Evolutionary conservation across 257 asterid genomes (phyloP).

Genomic region (Forsythia suspensa): DNA sequence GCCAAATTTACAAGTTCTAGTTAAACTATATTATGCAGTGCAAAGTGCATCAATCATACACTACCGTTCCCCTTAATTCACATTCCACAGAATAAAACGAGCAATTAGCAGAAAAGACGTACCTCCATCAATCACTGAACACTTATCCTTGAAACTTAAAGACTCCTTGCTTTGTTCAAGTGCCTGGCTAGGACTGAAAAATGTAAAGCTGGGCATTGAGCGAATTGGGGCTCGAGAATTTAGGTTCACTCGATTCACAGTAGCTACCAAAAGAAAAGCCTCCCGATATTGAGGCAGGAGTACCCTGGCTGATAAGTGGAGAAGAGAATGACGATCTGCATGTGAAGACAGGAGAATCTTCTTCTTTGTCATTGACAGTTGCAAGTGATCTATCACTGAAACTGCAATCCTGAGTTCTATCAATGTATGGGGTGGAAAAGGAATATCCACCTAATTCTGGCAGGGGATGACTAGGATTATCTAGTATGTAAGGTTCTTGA

Average conservation of each 20-base stretch:
- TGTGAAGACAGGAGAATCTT: conserved; percentile 45
- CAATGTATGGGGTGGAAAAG: conserved; percentile 27
- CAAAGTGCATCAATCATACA: neutral
- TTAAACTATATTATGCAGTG: neutral
- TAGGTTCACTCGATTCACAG: conserved; percentile 26
- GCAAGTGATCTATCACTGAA: conserved; percentile 42
- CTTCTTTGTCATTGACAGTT: conserved; percentile 23
- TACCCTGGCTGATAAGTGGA: conserved; percentile 21
- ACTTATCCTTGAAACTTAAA: conserved; percentile 26
- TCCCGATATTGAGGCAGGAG: conserved; percentile 33
- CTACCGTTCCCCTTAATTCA: neutral
- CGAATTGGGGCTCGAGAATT: conserved; percentile 50
- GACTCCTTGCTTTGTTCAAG: conserved; percentile 30
- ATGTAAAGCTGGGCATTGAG: conserved; percentile 63
- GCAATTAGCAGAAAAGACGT: conserved; percentile 5
- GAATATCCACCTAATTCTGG: conserved; percentile 35
- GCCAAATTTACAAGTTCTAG: neutral
- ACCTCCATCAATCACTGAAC: conserved; percentile 40
- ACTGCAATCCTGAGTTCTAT: conserved; percentile 45
- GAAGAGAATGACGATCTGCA: conserved; percentile 59
- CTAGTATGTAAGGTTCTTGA: conserved; percentile 18
- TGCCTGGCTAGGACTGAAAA: conserved; percentile 41
- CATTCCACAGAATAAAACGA: neutral
- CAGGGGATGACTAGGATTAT: conserved; percentile 12
- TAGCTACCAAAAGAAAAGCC: conserved; percentile 29